These are phyloP conservation scores for Cercospora beticola DNA, from an alignment of 2,329 filamentous ascomycete genomes.

Conservation along the genomic window DNA sequence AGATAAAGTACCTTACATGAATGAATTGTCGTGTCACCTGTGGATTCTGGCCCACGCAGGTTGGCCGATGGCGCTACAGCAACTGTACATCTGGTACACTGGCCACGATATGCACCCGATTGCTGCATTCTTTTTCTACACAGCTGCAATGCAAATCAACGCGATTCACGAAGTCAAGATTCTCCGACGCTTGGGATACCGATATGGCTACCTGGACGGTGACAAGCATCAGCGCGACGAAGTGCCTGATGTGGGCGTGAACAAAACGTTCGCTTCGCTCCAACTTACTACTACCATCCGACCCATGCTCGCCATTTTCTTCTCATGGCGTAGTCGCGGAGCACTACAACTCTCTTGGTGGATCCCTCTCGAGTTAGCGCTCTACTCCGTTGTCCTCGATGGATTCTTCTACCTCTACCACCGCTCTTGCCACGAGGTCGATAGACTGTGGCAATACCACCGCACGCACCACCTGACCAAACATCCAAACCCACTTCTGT, in stretches of 20 bases:
- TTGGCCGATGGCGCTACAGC: constrained; percentile 42
- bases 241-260: constrained; percentile 41
- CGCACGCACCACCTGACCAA: constrained; percentile 50
- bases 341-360: constrained; percentile 35
- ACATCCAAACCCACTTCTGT: constrained; percentile 47
- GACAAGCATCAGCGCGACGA: constrained; percentile 46
- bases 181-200: constrained; percentile 42
- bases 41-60: constrained; percentile 44
- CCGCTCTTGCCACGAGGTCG: constrained; percentile 45
- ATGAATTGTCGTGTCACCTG: constrained; percentile 38
- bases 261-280: constrained; percentile 22
- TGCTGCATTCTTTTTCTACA: constrained; percentile 42
- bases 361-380: constrained; percentile 42
- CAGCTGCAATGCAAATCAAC: constrained; percentile 41
- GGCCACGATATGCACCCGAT: constrained; percentile 37
- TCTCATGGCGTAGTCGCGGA: constrained; percentile 20
- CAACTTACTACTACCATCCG: constrained; percentile 27
- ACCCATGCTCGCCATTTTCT: constrained; percentile 24
- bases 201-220: constrained; percentile 45
- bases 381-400: constrained; percentile 47
- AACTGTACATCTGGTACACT: constrained; percentile 37
- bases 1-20: constrained; percentile 44
- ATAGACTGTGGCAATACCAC: constrained; percentile 46
- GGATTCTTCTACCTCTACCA: constrained; percentile 51
- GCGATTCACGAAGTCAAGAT: constrained; percentile 43